Base-by-base conservation (phyloP, 129 eudicot species). In the Centrapalus pauciflorus region DNA sequence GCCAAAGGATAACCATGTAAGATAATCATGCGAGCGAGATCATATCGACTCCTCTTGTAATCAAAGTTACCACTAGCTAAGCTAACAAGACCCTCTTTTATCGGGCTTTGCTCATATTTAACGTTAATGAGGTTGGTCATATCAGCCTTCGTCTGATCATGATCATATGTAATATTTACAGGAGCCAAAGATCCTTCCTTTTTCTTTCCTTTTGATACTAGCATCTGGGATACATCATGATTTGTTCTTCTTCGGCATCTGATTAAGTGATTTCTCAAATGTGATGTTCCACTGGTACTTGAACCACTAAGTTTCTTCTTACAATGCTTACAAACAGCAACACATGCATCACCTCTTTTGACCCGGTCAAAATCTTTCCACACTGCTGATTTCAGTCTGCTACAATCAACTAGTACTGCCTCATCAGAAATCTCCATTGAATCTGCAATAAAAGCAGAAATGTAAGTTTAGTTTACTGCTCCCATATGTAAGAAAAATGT, bases 281-380 rank as follows among this genome's bases (percentile, higher is more conserved):
- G 98, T 62, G 98, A 88, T 0, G 98, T 92, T 51, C 98, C 98
- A 54, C 98, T 92, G 27, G 88, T 92, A 64, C 96, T 88, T 40
- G 98, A 92, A 17, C 98, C 98, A 65, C 95, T 85, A 14, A 92
- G 95, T 73, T 69, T 85, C 81, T 91, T 92, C 67, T 88, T 86
- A 62, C 98, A 92, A 69, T 88, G 98, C 50, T 84, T 83, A 76
- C 98, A 92, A 45, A 92, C 83, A 20, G 98, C 96, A 28, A 84
- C 80, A 7, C 88, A 88, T 1, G 71, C 75, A 28, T 92, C 96
- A 6, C 95, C 96, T 48, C 82, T 78, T 68, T 77, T 92, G 27
- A 92, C 77, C 52, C 98, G 85, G 77, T 88, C 98, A 74, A 92
- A 92, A 67, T 92, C 96, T 76, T 88, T 84, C 98, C 98, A 92